Conservation (phyloP, 2,329 filamentous ascomycete species). For the Huntiella decipiens region DNA sequence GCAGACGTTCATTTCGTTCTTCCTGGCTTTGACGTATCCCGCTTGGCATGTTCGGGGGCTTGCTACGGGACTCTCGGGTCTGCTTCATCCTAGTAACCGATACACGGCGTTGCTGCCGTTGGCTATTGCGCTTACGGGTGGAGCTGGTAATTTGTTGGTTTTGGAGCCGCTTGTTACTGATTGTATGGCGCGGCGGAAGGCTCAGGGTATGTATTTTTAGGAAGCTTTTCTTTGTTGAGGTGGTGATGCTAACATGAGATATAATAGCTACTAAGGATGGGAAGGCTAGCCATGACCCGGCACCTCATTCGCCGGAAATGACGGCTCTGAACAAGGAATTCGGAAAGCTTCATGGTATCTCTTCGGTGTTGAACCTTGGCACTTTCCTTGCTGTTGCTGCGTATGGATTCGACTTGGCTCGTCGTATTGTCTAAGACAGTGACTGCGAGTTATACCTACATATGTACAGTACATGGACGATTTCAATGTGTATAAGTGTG, state of each 20-base stretch:
- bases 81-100: conserved; percentile 41
- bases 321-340: conserved; percentile 60
- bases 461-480: no score
- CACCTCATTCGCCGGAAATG: conserved; percentile 76
- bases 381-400: conserved; percentile 50
- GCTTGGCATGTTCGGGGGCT: conserved; percentile 28
- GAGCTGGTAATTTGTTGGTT: conserved; percentile 48
- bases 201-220: conserved; percentile 43
- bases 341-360: conserved; percentile 60
- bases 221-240: not conserved
- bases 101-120: conserved; percentile 50
- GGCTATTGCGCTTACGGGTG: conserved; percentile 48
- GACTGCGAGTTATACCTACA: no score
- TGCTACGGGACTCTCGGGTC: conserved; percentile 29
- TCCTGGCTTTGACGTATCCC: conserved; percentile 66
- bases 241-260: conserved; percentile 1
- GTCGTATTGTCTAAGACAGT: conserved; percentile 25
- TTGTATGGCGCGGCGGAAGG: conserved; percentile 55
- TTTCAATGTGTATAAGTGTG: no score
- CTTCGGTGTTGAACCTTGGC: conserved; percentile 57
- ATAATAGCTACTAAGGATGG: conserved; percentile 60
- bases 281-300: conserved; percentile 64
- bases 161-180: conserved; percentile 59
- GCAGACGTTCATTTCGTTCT: conserved; percentile 54
- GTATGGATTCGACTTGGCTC: conserved; percentile 61